phyloP scores from a whole-genome alignment of 352 stramenopile species.

The Thalassiosira sp. region DNA sequence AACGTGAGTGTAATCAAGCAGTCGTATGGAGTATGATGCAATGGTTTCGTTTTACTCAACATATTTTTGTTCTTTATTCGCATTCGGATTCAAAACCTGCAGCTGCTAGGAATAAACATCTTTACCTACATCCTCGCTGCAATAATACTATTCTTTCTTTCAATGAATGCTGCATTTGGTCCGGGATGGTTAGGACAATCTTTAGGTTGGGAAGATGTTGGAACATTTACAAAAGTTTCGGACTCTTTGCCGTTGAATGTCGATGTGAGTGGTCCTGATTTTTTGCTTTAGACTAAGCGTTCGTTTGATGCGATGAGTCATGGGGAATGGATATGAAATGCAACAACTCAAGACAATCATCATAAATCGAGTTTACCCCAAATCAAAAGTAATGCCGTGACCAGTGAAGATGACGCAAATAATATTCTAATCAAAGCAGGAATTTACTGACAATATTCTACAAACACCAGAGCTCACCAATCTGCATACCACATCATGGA shows the following conservation, averaged over 20 bases:
- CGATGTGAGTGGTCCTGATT: constrained; percentile 66
- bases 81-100: background rate
- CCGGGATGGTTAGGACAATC: constrained; percentile 74
- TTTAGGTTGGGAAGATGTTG: constrained; percentile 66
- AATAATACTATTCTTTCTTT: constrained; percentile 70
- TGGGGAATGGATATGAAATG: background rate
- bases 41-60: background rate
- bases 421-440: too few relatives aligned
- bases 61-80: constrained; percentile 6
- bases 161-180: constrained; percentile 67
- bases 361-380: too few relatives aligned
- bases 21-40: background rate
- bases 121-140: constrained; percentile 78
- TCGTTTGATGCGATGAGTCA: background rate
- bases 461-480: too few relatives aligned
- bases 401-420: too few relatives aligned
- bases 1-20: constrained; percentile 50
- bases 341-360: background rate
- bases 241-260: constrained; percentile 66
- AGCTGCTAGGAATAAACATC: constrained; percentile 79
- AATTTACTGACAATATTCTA: too few relatives aligned
- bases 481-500: too few relatives aligned
- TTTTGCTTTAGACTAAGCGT: constrained; percentile 46
- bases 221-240: constrained; percentile 66
- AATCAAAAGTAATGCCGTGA: too few relatives aligned